Percentiles rank a stretch among this genome's conserved stretches.
phyloP scores from a whole-genome alignment of 2,329 filamentous ascomycete species.

The Mariannaea sp. region DNA sequence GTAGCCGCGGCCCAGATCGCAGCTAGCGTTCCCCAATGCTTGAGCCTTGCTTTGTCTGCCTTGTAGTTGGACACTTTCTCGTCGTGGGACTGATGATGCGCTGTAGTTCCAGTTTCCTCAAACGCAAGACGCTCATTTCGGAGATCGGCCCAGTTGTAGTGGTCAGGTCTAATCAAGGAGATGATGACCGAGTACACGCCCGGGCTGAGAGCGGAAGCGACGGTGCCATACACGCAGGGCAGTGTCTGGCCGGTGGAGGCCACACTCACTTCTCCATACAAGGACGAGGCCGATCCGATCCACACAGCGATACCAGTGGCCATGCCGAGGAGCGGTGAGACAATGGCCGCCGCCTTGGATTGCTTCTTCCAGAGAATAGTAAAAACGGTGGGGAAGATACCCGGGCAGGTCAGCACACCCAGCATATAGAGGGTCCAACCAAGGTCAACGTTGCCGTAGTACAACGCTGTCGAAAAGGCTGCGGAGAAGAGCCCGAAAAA shows the following conservation, averaged over 20 bases:
- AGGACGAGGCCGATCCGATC: constrained; percentile 52
- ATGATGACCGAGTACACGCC: constrained; percentile 52
- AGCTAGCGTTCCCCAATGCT: constrained; percentile 47
- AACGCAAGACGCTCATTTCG: constrained; percentile 49
- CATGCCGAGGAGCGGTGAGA: constrained; percentile 56
- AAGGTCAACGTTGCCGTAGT: constrained; percentile 59
- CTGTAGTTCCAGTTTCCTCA: constrained; percentile 29
- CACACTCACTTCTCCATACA: constrained; percentile 54
- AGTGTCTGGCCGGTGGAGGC: constrained; percentile 53
- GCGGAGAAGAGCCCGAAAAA: constrained; percentile 57
- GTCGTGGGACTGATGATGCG: constrained; percentile 29
- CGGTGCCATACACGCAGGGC: constrained; percentile 58
- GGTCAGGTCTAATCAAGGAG: constrained; percentile 50
- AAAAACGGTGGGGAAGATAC: constrained; percentile 58
- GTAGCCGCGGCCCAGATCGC: constrained; percentile 50
- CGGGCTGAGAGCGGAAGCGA: constrained; percentile 52
- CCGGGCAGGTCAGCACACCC: constrained; percentile 57
- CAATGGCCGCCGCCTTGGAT: constrained; percentile 53
- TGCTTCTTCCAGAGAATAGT: constrained; percentile 58
- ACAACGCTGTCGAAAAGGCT: constrained; percentile 55
- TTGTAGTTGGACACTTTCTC: constrained; percentile 35
- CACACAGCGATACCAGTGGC: constrained; percentile 57
- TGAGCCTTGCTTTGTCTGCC: constrained; percentile 44
- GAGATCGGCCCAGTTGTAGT: constrained; percentile 48
- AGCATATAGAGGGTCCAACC: constrained; percentile 62